Conservation (phyloP, 2,329 filamentous ascomycete species). For the Trichoderma sp. region DNA sequence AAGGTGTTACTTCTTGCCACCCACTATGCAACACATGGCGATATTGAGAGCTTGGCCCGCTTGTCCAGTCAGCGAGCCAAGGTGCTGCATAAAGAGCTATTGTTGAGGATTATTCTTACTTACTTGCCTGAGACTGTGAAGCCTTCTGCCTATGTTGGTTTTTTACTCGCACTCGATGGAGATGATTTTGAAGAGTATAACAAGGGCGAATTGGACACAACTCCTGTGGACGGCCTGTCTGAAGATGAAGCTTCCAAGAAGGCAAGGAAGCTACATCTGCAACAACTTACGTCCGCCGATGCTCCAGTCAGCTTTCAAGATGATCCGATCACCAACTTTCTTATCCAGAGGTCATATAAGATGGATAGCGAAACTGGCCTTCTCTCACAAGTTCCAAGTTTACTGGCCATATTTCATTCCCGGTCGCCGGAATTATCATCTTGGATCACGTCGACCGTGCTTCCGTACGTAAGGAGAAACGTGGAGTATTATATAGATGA, state of each 20-base stretch:
- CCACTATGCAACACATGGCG: conserved; percentile 63
- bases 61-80: conserved; percentile 56
- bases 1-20: conserved; percentile 72
- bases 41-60: conserved; percentile 60
- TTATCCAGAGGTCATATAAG: conserved; percentile 64
- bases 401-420: conserved; percentile 66
- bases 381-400: conserved; percentile 62
- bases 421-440: conserved; percentile 58
- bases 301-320: conserved; percentile 46
- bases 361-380: conserved; percentile 73
- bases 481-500: conserved; percentile 64
- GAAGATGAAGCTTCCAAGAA: conserved; percentile 63
- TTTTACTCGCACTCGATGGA: conserved; percentile 57
- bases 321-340: conserved; percentile 60
- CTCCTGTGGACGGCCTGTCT: conserved; percentile 55
- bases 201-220: conserved; percentile 50
- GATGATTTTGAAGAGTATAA: conserved; percentile 42
- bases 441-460: conserved; percentile 66
- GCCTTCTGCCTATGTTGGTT: conserved; percentile 59
- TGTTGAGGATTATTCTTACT: conserved; percentile 71
- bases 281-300: conserved; percentile 53
- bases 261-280: conserved; percentile 60
- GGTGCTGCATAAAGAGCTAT: conserved; percentile 60
- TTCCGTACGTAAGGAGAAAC: conserved; percentile 67
- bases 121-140: conserved; percentile 71